A percentile compares a stretch with the other conserved stretches of the same genome.
These are phyloP conservation scores for Stephanodiscus minutulus DNA, from an alignment of 108 stramenopile genomes.

Conservation along the genomic window DNA sequence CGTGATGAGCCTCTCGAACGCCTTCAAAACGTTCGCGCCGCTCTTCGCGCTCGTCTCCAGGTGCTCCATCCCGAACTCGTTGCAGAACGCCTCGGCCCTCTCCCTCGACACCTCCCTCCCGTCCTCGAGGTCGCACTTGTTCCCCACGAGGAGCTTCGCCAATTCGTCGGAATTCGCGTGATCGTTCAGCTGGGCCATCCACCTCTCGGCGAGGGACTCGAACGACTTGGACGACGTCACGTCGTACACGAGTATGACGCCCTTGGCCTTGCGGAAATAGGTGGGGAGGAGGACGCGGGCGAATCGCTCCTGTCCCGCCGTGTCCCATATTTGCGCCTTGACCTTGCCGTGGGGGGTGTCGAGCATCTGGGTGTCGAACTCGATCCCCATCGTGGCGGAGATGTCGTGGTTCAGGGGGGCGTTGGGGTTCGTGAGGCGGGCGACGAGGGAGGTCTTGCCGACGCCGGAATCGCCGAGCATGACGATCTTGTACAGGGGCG, in stretches of 20 bases:
- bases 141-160: slow-evolving; percentile 86
- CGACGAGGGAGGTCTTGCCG: slow-evolving; percentile 89
- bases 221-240: slow-evolving; percentile 85
- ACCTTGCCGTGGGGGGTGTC: slow-evolving; percentile 90
- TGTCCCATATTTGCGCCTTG: slow-evolving; percentile 95
- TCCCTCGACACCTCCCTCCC: slow-evolving; percentile 74
- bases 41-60: slow-evolving; percentile 82
- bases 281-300: slow-evolving; percentile 88
- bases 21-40: slow-evolving; percentile 77
- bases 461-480: slow-evolving; percentile 94
- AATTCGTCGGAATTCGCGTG: slow-evolving; percentile 81
- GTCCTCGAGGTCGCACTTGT: slow-evolving; percentile 84
- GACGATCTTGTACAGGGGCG: slow-evolving; percentile 92
- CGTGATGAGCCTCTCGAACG: slow-evolving; percentile 87
- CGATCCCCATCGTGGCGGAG: slow-evolving; percentile 93
- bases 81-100: slow-evolving; percentile 80
- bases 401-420: slow-evolving; percentile 88
- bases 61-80: slow-evolving; percentile 87
- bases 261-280: slow-evolving; percentile 93
- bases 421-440: slow-evolving; percentile 85
- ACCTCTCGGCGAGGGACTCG: slow-evolving; percentile 73
- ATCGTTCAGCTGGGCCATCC: slow-evolving; percentile 90
- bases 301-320: slow-evolving; percentile 92
- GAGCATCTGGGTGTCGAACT: slow-evolving; percentile 94
- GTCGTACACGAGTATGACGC: slow-evolving; percentile 90